Evolutionary conservation across 179 eudicot species (phyloP), one percentile per base, ranked within the genome.

Genomic region (Beta corolliflora): DNA sequence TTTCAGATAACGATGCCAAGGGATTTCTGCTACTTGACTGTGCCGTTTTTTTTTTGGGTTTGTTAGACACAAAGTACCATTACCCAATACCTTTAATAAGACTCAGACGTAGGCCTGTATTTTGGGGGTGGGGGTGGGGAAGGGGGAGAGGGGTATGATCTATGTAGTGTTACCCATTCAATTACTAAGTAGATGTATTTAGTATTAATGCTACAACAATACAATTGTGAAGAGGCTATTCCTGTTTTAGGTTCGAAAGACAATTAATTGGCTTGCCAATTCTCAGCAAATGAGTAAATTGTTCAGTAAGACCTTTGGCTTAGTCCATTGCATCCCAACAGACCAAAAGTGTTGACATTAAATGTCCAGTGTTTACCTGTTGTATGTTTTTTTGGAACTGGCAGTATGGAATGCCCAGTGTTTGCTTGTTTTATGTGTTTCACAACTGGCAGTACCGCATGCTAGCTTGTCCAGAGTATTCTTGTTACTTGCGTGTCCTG

Each of bases 351-450:
- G 16, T 64, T 19, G 44, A 18, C 75, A 25, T 25, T 60, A 58
- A 73, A n/a, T 31, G 41, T 44, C 29, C 65, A 36, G 81, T 78
- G n/a, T 69, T 69, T 55, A 41, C 65, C 11, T 19, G 61, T 25
- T 74, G 12, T 70, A 59, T 55, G 59, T 45, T 59, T 72, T 15
- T 55, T 8, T 18, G 5, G 5, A 63, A 31, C 41, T 36, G 41
- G 41, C 41, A 36, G 41, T 36, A 36, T 36, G 41, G 3, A 36
- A 3, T 36, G 41, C 36, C 41, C 41, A 36, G 41, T 36, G 41
- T 36, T 36, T 36, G 41, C 41, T 36, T 36, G 41, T 36, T 36
- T 0, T 36, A 36, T 36, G 41, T 36, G 41, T 36, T 36, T 23
- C 36, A 4, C 0, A 55, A 54, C 63, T 54, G 60, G 60, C 45